Conservation (phyloP, 805 yeast genomes). For the Saturnispora bothae region DNA sequence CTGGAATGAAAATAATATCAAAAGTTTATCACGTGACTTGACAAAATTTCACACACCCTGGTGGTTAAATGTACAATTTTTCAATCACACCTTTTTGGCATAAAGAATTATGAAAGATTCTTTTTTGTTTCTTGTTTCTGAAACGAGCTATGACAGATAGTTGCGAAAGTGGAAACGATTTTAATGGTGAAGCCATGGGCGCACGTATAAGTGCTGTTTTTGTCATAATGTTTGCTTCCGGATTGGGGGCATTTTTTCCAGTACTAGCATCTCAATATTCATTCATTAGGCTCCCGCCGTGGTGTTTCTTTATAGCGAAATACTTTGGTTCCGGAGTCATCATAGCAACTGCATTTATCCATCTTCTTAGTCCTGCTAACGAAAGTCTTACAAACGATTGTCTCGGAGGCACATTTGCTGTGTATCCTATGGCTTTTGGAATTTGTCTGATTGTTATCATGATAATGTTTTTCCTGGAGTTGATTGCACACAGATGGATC, state of each 20-base stretch:
- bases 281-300: constrained; percentile 44
- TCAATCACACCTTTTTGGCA: too few species aligned
- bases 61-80: constrained; percentile 1
- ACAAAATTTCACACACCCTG: not conserved
- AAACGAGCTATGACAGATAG: constrained; percentile 8
- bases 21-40: not conserved
- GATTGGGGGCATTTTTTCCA: constrained; percentile 53
- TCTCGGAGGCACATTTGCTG: constrained; percentile 47
- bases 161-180: constrained; percentile 16
- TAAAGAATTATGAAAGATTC: too few species aligned
- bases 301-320: constrained; percentile 59
- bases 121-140: not conserved
- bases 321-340: constrained; percentile 81
- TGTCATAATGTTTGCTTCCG: constrained; percentile 48
- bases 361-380: constrained; percentile 58
- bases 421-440: constrained; percentile 47
- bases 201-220: constrained; percentile 52
- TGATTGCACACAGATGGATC: constrained; percentile 37
- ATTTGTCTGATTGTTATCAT: constrained; percentile 41
- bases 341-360: constrained; percentile 72
- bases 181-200: constrained; percentile 25
- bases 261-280: constrained; percentile 49
- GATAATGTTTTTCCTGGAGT: constrained; percentile 41
- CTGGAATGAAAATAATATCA: too few species aligned
- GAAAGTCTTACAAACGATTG: constrained; percentile 48